These are phyloP conservation scores for Trametes cinnabarina DNA, from an alignment of 768 basidiomycete species.

Conservation along the genomic window DNA sequence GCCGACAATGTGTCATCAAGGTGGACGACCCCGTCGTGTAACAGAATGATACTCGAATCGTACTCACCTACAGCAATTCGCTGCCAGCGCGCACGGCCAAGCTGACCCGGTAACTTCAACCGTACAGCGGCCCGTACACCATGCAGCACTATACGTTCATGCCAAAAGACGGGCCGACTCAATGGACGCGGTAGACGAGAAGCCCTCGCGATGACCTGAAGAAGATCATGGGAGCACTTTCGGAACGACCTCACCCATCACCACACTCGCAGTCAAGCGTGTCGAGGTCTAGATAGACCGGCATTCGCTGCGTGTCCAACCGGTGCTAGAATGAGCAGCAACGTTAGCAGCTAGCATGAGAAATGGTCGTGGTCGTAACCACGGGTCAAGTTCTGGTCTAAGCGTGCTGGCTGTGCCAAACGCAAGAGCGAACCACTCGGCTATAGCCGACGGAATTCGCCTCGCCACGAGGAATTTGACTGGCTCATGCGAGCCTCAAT, in stretches of 20 bases:
- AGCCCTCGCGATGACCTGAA: background rate
- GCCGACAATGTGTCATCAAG: no score
- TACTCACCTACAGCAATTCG: no score
- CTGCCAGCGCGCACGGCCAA: no score
- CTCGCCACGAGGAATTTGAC: background rate
- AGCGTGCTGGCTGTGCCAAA: background rate
- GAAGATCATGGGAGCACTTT: background rate
- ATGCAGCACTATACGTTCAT: no score
- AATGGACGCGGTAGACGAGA: background rate
- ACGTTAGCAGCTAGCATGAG: no score
- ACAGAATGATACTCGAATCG: no score
- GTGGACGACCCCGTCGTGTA: no score
- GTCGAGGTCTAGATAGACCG: no score
- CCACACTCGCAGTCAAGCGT: background rate
- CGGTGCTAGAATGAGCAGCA: no score
- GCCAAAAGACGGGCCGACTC: background rate
- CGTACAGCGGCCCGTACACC: no score
- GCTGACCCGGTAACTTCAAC: no score
- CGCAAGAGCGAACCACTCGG: background rate
- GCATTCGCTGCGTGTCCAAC: background rate
- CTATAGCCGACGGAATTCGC: background rate
- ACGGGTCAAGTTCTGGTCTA: background rate
- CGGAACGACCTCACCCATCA: background rate
- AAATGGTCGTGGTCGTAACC: no score
- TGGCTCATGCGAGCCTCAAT: background rate